These are phyloP conservation scores for Aspergillus pseudoglaucus DNA, from an alignment of 2,329 filamentous ascomycete genomes.

Conservation along the genomic window DNA sequence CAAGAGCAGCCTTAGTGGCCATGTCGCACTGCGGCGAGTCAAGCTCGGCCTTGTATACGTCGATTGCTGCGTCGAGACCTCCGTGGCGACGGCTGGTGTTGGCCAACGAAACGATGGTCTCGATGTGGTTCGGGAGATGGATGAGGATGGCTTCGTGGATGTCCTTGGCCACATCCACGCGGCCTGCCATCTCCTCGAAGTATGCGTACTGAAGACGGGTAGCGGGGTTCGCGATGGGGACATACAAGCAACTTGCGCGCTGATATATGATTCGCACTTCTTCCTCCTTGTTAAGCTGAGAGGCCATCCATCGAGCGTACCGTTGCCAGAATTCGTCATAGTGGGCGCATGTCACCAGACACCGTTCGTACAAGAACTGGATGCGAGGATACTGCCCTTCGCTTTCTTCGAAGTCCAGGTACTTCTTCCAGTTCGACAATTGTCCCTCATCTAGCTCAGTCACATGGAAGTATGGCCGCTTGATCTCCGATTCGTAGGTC, in stretches of 20 bases:
- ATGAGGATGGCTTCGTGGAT: conserved; percentile 77
- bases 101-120: conserved; percentile 81
- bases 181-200: conserved; percentile 81
- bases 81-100: conserved; percentile 78
- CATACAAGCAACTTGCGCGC: conserved; percentile 75
- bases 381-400: conserved; percentile 70
- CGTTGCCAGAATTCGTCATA: conserved; percentile 98
- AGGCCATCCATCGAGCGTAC: conserved; percentile 91
- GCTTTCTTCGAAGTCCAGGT: conserved; percentile 88
- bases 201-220: conserved; percentile 87
- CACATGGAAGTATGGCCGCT: conserved; percentile 93
- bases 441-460: conserved; percentile 84
- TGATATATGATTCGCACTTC: conserved; percentile 90
- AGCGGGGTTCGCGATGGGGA: conserved; percentile 76
- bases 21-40: conserved; percentile 65
- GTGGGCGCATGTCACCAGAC: conserved; percentile 82
- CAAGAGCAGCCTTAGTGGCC: conserved; percentile 77
- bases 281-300: conserved; percentile 72
- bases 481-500: conserved; percentile 91
- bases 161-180: conserved; percentile 70
- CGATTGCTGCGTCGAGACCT: conserved; percentile 76
- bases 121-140: conserved; percentile 71
- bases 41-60: conserved; percentile 74
- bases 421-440: conserved; percentile 87
- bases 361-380: conserved; percentile 86